Conservation (phyloP, 371 early-diverging fungal species). For the Apophysomyces ossiformis region DNA sequence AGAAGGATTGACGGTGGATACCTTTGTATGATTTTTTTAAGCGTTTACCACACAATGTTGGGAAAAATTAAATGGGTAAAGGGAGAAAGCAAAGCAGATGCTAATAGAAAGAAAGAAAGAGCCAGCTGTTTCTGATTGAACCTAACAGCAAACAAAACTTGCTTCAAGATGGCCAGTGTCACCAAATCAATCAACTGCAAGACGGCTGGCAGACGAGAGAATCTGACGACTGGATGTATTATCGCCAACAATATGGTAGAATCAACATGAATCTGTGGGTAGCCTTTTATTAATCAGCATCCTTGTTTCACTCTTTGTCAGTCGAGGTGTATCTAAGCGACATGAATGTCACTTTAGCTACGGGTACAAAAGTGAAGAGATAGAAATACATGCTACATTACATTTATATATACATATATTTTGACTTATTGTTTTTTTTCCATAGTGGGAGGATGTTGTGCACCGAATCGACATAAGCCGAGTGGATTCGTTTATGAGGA, state of each 20-base stretch:
- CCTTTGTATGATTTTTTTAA: too few relatives aligned
- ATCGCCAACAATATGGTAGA: constrained; percentile 48
- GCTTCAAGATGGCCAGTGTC: constrained; percentile 40
- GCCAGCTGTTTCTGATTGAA: neutral
- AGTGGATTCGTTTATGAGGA: constrained; percentile 41
- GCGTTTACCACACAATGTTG: constrained; percentile 29
- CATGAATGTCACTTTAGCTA: constrained; percentile 26
- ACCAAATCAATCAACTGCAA: constrained; percentile 24
- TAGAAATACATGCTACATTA: neutral
- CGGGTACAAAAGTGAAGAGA: constrained; percentile 26
- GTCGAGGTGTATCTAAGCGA: constrained; percentile 43
- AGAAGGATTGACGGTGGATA: neutral
- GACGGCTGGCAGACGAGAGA: constrained; percentile 41
- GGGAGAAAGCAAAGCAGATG: neutral
- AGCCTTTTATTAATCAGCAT: neutral
- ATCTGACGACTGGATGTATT: constrained; percentile 50
- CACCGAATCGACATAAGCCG: constrained; percentile 42
- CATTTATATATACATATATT: too few relatives aligned
- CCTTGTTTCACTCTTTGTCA: constrained; percentile 8
- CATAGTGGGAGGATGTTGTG: constrained; percentile 52
- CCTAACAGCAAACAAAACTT: constrained; percentile 42
- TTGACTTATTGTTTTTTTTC: neutral
- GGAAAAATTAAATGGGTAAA: constrained; percentile 28
- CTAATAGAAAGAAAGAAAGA: neutral
- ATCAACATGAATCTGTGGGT: neutral